Evolutionary conservation across 2,329 filamentous ascomycete genomes (phyloP).

Genomic region (Tolypocladium endophyticum): DNA sequence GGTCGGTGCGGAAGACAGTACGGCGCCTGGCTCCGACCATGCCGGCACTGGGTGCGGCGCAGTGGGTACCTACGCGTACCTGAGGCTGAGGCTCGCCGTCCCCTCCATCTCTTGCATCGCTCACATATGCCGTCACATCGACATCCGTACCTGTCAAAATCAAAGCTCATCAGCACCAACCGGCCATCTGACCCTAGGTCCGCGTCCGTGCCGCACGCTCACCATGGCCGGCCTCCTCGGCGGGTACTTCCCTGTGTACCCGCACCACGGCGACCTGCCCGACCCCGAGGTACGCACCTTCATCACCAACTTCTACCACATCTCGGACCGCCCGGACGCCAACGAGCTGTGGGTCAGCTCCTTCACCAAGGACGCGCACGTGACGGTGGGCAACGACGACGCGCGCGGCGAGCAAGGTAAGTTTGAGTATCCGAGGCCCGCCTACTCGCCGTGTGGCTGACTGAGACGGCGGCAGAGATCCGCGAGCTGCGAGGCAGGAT

Average conservation of each 20-base stretch:
- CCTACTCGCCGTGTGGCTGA: no score
- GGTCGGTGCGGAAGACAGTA: background rate
- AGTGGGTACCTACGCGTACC: no score
- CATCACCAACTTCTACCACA: constrained; percentile 31
- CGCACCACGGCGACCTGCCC: constrained; percentile 15
- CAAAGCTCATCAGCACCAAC: background rate
- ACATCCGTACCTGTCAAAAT: background rate
- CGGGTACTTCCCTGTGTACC: constrained; percentile 21
- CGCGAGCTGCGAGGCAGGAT: constrained; percentile 27
- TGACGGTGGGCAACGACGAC: constrained; percentile 29
- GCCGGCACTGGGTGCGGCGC: background rate
- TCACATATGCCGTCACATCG: background rate
- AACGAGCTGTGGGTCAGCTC: constrained; percentile 32
- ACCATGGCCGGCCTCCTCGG: constrained; percentile 10
- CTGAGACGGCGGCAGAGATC: constrained; percentile 22
- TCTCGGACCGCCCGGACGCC: constrained; percentile 29
- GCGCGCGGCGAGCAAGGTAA: constrained; percentile 25
- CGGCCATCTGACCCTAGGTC: background rate
- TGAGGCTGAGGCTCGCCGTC: background rate
- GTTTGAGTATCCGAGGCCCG: no score
- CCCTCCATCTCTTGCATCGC: background rate
- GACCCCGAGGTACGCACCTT: constrained; percentile 25
- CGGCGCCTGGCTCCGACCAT: background rate
- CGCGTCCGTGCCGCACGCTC: background rate
- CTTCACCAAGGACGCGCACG: constrained; percentile 29